Conservation (phyloP, 805 yeast species). For the Sugiyamaella qingdaonensis region DNA sequence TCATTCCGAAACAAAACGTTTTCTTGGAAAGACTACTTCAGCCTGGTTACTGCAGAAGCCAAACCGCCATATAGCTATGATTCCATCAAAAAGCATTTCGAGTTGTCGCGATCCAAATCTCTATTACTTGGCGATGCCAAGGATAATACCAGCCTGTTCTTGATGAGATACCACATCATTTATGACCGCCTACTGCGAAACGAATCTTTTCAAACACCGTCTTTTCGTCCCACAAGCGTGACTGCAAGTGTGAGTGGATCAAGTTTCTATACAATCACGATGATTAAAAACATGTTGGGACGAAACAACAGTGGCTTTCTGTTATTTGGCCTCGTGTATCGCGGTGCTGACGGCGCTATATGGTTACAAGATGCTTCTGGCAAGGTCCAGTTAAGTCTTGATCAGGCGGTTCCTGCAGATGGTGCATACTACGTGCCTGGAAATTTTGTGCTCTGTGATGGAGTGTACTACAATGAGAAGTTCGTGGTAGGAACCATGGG, state of each 20-base stretch:
- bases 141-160: slow-evolving; percentile 25
- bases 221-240: slow-evolving; percentile 30
- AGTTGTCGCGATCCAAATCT: slow-evolving; percentile 20
- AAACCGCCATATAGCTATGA: slow-evolving; percentile 68
- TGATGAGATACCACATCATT: slow-evolving; percentile 55
- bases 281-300: slow-evolving; percentile 81
- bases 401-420: slow-evolving; percentile 54
- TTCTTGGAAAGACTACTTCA: slow-evolving; percentile 72
- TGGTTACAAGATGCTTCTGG: slow-evolving; percentile 80
- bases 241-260: slow-evolving; percentile 9
- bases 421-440: slow-evolving; percentile 70
- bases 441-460: slow-evolving; percentile 75
- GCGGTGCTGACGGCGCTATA: slow-evolving; percentile 62
- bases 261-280: slow-evolving; percentile 45
- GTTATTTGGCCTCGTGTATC: slow-evolving; percentile 69
- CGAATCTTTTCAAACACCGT: slow-evolving; percentile 60
- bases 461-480: slow-evolving; percentile 57
- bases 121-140: slow-evolving; percentile 23
- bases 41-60: slow-evolving; percentile 55
- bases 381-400: slow-evolving; percentile 56
- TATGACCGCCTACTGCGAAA: slow-evolving; percentile 72
- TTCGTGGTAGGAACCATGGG: slow-evolving; percentile 69
- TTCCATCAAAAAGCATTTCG: slow-evolving; percentile 56
- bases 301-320: slow-evolving; percentile 72
- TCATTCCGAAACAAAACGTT: slow-evolving; percentile 25